These are phyloP conservation scores for Cupressus sempervirens DNA, from an alignment of 75 land plant species.

Conservation along the genomic window DNA sequence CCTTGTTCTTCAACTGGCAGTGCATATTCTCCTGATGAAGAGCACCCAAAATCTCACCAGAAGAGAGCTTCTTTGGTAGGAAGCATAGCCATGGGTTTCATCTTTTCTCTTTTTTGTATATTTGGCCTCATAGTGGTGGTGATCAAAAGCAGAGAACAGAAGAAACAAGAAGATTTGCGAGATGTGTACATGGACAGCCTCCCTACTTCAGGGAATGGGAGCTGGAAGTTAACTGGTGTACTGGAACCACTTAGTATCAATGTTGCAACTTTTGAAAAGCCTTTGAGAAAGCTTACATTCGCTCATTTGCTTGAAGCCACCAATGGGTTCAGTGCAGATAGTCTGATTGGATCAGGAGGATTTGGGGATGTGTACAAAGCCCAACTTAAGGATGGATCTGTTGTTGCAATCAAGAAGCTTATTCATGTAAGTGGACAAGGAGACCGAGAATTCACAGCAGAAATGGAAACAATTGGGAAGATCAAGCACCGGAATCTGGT, in stretches of 20 bases:
- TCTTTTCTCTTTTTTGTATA: constrained; percentile 30
- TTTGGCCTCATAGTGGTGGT: constrained; percentile 24
- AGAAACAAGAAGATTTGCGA: constrained; percentile 17
- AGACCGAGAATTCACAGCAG: constrained; percentile 56
- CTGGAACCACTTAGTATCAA: constrained; percentile 44
- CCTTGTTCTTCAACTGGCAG: constrained; percentile 22
- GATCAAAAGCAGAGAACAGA: constrained; percentile 20
- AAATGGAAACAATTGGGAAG: constrained; percentile 64
- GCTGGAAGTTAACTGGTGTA: constrained; percentile 35
- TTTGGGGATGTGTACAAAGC: constrained; percentile 61
- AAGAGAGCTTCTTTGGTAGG: constrained; percentile 27
- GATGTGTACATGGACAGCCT: constrained; percentile 27
- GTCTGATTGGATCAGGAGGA: constrained; percentile 47
- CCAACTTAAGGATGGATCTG: constrained; percentile 36
- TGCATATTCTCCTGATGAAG: neutral
- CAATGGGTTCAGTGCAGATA: constrained; percentile 41
- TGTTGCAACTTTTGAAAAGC: constrained; percentile 52
- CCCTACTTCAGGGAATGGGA: constrained; percentile 16
- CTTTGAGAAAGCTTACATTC: constrained; percentile 46
- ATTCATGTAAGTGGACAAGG: constrained; percentile 43
- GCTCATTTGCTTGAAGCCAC: constrained; percentile 57
- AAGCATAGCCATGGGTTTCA: constrained; percentile 31
- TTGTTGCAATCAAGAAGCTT: constrained; percentile 59
- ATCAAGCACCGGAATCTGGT: constrained; percentile 63
- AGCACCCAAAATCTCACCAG: constrained; percentile 20